Conservation (phyloP, 176 grass and related monocot genomes). For the Oryza nivara region DNA sequence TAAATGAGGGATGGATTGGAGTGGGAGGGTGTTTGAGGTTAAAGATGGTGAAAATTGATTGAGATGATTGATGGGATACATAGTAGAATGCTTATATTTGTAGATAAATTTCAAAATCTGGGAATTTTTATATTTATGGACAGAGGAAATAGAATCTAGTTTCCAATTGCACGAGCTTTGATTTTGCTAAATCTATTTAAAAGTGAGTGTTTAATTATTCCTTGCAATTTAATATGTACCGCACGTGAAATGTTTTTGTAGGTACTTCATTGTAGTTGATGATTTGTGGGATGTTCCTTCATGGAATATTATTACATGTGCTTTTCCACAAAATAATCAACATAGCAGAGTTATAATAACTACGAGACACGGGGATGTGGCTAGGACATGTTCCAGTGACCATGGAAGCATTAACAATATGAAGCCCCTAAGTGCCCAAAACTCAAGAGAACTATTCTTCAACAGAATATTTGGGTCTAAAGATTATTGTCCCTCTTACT, state of each 20-base stretch:
- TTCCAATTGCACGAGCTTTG: too few relatives aligned
- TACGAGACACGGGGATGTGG: neutral
- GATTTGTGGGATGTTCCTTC: conserved; percentile 25
- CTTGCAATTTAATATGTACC: neutral
- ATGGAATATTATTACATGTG: conserved; percentile 5
- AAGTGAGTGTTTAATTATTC: too few relatives aligned
- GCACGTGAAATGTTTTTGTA: neutral
- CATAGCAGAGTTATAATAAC: conserved; percentile 5
- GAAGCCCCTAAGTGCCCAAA: neutral
- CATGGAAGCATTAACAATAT: neutral
- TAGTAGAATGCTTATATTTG: too few relatives aligned
- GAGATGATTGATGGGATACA: too few relatives aligned
- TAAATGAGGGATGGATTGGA: too few relatives aligned
- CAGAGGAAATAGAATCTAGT: neutral
- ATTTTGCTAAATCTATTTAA: neutral
- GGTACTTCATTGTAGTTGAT: conserved; percentile 23
- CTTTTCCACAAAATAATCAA: neutral
- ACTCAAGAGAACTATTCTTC: neutral
- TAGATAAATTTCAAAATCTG: too few relatives aligned
- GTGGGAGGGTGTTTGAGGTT: too few relatives aligned
- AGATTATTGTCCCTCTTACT: neutral
- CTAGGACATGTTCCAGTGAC: neutral
- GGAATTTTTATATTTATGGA: too few relatives aligned
- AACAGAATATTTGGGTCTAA: neutral
- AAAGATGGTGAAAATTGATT: too few relatives aligned